phyloP scores from a whole-genome alignment of 257 asterid genomes.

The Nicotiana benthamiana region DNA sequence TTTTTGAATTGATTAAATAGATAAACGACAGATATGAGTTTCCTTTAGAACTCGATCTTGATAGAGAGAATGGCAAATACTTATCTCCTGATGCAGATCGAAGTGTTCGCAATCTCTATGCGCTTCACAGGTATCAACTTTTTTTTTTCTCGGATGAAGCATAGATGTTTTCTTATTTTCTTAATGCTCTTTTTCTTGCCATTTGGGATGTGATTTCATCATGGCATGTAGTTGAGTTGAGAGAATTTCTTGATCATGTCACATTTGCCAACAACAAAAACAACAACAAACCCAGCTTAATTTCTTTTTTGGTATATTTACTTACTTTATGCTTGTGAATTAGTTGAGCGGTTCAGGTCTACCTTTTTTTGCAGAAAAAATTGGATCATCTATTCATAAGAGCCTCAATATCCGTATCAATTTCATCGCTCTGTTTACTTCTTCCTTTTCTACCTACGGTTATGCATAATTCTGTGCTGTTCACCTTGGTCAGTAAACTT shows the following conservation, averaged over 20 bases:
- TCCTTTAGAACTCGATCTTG: conserved; percentile 89
- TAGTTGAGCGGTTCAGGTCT: neutral
- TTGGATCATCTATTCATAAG: neutral
- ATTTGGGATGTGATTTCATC: neutral
- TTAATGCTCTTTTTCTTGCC: conserved; percentile 3
- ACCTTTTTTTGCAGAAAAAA: neutral
- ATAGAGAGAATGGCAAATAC: conserved; percentile 75
- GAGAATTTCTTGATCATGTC: neutral
- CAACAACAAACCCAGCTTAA: too few species aligned
- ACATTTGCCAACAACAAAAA: neutral
- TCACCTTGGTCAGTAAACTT: neutral
- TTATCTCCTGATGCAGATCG: conserved; percentile 80
- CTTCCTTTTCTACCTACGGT: neutral
- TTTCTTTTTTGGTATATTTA: neutral
- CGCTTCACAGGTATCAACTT: conserved; percentile 67
- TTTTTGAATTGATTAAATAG: conserved; percentile 30
- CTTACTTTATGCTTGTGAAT: neutral
- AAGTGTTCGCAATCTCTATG: conserved; percentile 71
- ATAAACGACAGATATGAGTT: conserved; percentile 89
- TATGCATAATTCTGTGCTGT: neutral
- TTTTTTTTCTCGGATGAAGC: neutral
- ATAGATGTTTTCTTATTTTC: neutral
- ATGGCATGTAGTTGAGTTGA: neutral
- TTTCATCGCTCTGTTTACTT: neutral
- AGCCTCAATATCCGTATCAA: neutral